Conservation (phyloP, 495 filamentous ascomycete genomes). For the Daldinia vernicosa region DNA sequence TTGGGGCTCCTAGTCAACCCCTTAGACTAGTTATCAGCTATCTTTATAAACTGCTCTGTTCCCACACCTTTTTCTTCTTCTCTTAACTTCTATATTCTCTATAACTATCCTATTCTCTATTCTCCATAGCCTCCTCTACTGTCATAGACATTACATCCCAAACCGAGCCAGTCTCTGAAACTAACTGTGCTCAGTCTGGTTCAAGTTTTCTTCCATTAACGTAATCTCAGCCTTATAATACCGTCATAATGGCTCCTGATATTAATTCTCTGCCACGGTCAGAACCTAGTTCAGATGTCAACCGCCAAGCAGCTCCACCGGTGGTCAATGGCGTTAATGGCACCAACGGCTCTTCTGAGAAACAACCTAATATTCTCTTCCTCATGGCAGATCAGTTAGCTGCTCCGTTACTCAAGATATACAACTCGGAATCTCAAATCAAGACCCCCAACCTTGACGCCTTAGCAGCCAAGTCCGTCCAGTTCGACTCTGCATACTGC, state of each 20-base stretch:
- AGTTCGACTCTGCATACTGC: slow-evolving; percentile 91
- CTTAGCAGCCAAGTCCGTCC: slow-evolving; percentile 78
- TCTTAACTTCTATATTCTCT: slow-evolving; percentile 9
- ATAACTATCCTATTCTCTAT: background rate
- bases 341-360: slow-evolving; percentile 18
- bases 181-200: slow-evolving; percentile 10
- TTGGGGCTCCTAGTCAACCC: slow-evolving; percentile 1
- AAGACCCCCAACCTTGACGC: slow-evolving; percentile 85
- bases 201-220: slow-evolving; percentile 12
- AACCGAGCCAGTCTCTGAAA: slow-evolving; percentile 2
- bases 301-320: slow-evolving; percentile 21
- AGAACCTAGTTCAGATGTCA: slow-evolving; percentile 34
- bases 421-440: slow-evolving; percentile 81
- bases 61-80: slow-evolving; percentile 17
- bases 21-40: background rate
- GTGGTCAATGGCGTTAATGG: slow-evolving; percentile 36
- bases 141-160: background rate
- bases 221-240: slow-evolving; percentile 3
- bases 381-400: slow-evolving; percentile 96
- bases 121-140: slow-evolving; percentile 2
- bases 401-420: slow-evolving; percentile 82
- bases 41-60: slow-evolving; percentile 7
- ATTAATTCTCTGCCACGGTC: slow-evolving; percentile 61
- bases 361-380: slow-evolving; percentile 78
- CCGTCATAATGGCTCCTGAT: slow-evolving; percentile 60